Evolutionary conservation across 179 eudicot species (phyloP).

Genomic region (Carnegiea gigantea): DNA sequence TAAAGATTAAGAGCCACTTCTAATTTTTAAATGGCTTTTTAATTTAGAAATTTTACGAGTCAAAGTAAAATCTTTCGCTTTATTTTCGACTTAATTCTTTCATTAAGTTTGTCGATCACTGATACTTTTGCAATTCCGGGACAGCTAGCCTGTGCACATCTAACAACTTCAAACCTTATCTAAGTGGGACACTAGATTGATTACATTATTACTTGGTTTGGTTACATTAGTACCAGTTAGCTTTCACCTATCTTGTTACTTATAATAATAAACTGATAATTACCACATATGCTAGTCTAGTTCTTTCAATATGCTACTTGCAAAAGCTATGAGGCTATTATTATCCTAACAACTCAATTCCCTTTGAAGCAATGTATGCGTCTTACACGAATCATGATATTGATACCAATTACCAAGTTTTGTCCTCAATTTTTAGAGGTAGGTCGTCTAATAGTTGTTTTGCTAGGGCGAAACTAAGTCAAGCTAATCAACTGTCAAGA

Average conservation of each 20-base stretch:
- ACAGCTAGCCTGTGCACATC: not conserved
- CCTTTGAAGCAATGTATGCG: not conserved
- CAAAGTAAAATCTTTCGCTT: no score
- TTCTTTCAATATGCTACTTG: not conserved
- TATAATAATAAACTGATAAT: not conserved
- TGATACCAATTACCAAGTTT: no score
- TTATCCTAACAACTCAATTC: not conserved
- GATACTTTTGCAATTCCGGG: no score
- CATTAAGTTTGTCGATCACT: no score
- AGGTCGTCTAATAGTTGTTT: no score
- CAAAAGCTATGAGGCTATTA: constrained; percentile 4
- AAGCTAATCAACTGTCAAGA: no score
- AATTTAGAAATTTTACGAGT: no score
- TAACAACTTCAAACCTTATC: not conserved
- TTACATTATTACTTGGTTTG: not conserved
- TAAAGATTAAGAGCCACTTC: no score
- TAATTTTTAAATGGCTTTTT: no score
- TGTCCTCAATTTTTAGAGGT: no score
- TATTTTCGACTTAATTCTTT: no score
- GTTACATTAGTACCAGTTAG: not conserved
- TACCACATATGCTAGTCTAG: not conserved
- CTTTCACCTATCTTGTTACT: not conserved
- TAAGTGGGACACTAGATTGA: not conserved
- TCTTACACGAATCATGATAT: not conserved
- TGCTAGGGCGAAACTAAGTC: no score